These are phyloP conservation scores for Santalum album DNA, from an alignment of 164 flowering plant species.

Conservation along the genomic window DNA sequence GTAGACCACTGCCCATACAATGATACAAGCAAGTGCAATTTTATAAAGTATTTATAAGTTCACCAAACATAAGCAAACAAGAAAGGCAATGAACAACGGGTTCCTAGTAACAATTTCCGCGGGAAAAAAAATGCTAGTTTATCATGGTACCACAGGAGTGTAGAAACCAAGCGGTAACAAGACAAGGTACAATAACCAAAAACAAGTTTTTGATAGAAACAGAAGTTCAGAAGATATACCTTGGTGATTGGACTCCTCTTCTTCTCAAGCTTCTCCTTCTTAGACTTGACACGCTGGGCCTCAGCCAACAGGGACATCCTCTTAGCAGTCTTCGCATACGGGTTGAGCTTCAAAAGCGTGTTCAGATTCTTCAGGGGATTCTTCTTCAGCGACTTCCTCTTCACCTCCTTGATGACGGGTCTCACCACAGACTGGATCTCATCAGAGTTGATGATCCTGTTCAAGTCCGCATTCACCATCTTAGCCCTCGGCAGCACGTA, in stretches of 20 bases:
- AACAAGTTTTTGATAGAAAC: not conserved
- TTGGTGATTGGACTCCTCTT: slow-evolving; percentile 58
- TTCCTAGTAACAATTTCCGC: too few species aligned
- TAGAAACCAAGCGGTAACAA: not conserved
- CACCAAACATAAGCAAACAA: too few species aligned
- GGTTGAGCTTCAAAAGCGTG: slow-evolving; percentile 67
- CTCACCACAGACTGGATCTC: slow-evolving; percentile 83
- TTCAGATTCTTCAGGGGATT: slow-evolving; percentile 82
- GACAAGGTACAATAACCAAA: not conserved
- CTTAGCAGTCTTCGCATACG: slow-evolving; percentile 82
- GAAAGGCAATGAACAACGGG: too few species aligned
- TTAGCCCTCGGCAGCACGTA: slow-evolving; percentile 71
- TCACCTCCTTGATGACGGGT: slow-evolving; percentile 69
- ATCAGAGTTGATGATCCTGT: slow-evolving; percentile 87
- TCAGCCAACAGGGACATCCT: slow-evolving; percentile 84
- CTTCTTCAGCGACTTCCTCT: slow-evolving; percentile 74
- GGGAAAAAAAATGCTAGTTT: too few species aligned
- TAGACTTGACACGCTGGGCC: slow-evolving; percentile 61
- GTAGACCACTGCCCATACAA: too few species aligned
- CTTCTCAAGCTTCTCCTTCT: slow-evolving; percentile 73
- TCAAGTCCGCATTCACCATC: slow-evolving; percentile 79
- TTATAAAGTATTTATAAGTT: too few species aligned
- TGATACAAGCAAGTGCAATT: too few species aligned
- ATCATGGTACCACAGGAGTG: not conserved
- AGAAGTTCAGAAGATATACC: slow-evolving; percentile 26